These are phyloP conservation scores for Aspergillus texensis DNA, from an alignment of 2,329 filamentous ascomycete species.

Conservation along the genomic window DNA sequence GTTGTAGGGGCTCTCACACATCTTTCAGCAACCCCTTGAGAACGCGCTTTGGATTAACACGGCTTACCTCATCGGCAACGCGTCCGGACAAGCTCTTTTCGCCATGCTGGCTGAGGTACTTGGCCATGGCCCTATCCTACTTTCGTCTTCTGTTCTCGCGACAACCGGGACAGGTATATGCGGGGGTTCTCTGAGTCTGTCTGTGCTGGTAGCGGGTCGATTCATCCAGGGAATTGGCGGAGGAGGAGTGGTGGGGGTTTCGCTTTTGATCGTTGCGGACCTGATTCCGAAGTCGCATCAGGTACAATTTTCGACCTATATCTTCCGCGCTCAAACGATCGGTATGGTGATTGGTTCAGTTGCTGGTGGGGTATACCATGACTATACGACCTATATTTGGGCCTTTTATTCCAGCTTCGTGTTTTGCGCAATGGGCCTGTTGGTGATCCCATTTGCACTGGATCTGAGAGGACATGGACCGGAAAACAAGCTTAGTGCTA, in stretches of 20 bases:
- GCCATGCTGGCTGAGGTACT: slow-evolving; percentile 42
- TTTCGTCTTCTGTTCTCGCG: slow-evolving; percentile 49
- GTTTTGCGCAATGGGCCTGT: slow-evolving; percentile 32
- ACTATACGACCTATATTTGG: slow-evolving; percentile 29
- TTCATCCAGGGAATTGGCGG: slow-evolving; percentile 51
- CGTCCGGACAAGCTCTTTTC: slow-evolving; percentile 32
- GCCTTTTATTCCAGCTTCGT: slow-evolving; percentile 37
- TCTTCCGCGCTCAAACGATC: slow-evolving; percentile 33
- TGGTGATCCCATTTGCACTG: slow-evolving; percentile 34
- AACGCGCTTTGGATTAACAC: slow-evolving; percentile 55
- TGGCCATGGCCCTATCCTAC: slow-evolving; percentile 49
- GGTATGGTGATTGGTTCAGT: slow-evolving; percentile 34
- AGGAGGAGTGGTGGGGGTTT: slow-evolving; percentile 48
- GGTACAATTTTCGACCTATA: slow-evolving; percentile 36
- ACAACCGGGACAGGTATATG: slow-evolving; percentile 51
- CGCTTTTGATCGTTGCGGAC: slow-evolving; percentile 48
- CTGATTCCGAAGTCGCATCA: slow-evolving; percentile 39
- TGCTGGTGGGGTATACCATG: slow-evolving; percentile 30
- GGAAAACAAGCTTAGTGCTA: slow-evolving; percentile 20
- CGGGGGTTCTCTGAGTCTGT: slow-evolving; percentile 40
- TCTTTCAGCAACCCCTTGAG: slow-evolving; percentile 36
- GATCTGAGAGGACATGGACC: slow-evolving; percentile 26
- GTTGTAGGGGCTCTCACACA: slow-evolving; percentile 35
- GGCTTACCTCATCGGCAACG: slow-evolving; percentile 47
- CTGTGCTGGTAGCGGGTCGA: slow-evolving; percentile 46